phyloP scores from a whole-genome alignment of 2,329 filamentous ascomycete species.

The Madurella fahalii region DNA sequence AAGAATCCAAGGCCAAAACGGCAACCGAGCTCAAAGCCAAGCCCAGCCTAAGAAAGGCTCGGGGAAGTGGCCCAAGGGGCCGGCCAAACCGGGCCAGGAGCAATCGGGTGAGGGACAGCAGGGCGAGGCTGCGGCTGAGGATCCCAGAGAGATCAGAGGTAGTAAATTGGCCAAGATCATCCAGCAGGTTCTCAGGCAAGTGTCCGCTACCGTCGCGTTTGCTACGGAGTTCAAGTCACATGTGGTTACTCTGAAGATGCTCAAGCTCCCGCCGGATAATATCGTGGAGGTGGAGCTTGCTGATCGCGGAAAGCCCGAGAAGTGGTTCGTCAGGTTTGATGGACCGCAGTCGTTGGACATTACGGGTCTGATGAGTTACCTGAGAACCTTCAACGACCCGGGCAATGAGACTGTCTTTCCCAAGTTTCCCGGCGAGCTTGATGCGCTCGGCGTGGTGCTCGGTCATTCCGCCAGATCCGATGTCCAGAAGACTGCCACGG shows the following conservation, averaged over 20 bases:
- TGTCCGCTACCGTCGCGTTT: slow-evolving; percentile 32
- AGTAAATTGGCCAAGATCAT: slow-evolving; percentile 42
- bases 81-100: background rate
- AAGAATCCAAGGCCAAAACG: slow-evolving; percentile 10
- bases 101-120: background rate
- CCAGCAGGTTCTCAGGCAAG: slow-evolving; percentile 33
- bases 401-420: slow-evolving; percentile 40
- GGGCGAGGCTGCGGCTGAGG: background rate
- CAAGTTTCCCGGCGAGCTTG: slow-evolving; percentile 45
- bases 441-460: slow-evolving; percentile 51
- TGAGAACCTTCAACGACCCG: slow-evolving; percentile 40
- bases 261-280: slow-evolving; percentile 35
- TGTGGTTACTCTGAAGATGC: slow-evolving; percentile 38
- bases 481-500: slow-evolving; percentile 32
- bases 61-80: slow-evolving; percentile 6
- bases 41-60: slow-evolving; percentile 2
- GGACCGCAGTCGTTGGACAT: slow-evolving; percentile 38
- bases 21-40: no score
- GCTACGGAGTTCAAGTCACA: slow-evolving; percentile 51
- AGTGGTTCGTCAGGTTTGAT: slow-evolving; percentile 40
- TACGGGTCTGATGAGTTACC: slow-evolving; percentile 41
- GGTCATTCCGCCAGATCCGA: slow-evolving; percentile 41
- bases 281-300: slow-evolving; percentile 35
- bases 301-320: slow-evolving; percentile 29
- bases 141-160: slow-evolving; percentile 18